Base-by-base conservation (phyloP, 176 grass and related monocot species). In the Oryza brachyantha region DNA sequence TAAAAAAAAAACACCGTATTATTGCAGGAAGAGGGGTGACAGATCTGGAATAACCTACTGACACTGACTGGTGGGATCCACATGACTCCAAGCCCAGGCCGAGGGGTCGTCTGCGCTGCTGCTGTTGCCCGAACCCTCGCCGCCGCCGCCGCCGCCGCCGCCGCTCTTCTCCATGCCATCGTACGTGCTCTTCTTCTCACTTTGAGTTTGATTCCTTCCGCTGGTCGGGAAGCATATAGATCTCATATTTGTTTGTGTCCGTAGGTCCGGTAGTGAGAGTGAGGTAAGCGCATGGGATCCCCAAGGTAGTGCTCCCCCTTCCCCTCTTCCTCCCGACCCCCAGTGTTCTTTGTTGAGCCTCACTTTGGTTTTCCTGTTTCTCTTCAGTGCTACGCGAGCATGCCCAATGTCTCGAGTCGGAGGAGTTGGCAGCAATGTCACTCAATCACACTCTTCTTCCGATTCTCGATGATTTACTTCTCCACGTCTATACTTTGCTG, bases 401-500 rank as follows among this genome's bases (percentile, higher is more conserved):
- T 0, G 94, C 88, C 37, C 22, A 59, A 73, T 66, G 37, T 12
- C 29, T 70, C 14, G 94, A 97, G 75, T 73, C 57, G 61, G 77
- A 73, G 64, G 86, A 85, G 60, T 80, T 85, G 58, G 52, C 75
- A 10, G 68, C 70, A 13, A 79, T 97, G 32, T 82, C 73, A 10
- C 38, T 91, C 52, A 38, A 89, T 24, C 24, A 69, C 40, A 16
- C n/a, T 48, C 80, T 78, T 5, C 48, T 93, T 72, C 45, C 52
- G 10, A 35, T 42, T 71, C 81, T 97, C 17, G 77, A 89, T 10
- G 34, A 65, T 72, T 39, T 93, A 57, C 91, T 94, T 75, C 46
- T 92, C 12, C 75, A 93, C 73, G 80, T 90, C 8, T 93, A 94
- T 39, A 35, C 64, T 42, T 13, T 70, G 65, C 57, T 93, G 58